Evolutionary conservation across 1,284 basidiomycete species (phyloP).

Genomic region (Ceraceosorus guamensis): DNA sequence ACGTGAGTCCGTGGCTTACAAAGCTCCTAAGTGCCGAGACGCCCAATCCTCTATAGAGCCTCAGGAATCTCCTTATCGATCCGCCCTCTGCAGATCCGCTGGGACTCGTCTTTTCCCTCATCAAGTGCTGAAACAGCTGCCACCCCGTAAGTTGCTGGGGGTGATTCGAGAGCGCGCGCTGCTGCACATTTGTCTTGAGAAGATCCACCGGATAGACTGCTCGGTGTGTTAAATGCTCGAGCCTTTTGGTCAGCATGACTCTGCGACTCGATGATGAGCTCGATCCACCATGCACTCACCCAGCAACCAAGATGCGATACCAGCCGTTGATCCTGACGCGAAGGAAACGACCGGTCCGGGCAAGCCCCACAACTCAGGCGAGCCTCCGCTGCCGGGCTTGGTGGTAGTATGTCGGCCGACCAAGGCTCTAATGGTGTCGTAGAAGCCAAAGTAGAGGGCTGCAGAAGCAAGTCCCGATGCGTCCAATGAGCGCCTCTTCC

Average conservation of each 20-base stretch:
- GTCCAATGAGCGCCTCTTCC: neutral
- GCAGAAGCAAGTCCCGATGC: conserved; percentile 9
- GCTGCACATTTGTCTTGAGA: conserved; percentile 86
- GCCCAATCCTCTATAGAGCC: conserved; percentile 44
- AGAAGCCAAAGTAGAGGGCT: conserved; percentile 44
- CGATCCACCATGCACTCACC: neutral
- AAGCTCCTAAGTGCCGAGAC: conserved; percentile 44
- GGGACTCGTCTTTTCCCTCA: conserved; percentile 59
- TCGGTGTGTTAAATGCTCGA: no score
- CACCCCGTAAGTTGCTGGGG: conserved; percentile 58
- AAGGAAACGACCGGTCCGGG: conserved; percentile 42
- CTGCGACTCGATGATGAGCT: neutral
- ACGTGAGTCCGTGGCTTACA: conserved; percentile 43
- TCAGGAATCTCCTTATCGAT: conserved; percentile 22
- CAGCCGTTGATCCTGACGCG: conserved; percentile 38
- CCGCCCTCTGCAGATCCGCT: conserved; percentile 57
- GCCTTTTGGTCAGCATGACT: neutral
- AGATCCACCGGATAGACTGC: conserved; percentile 53
- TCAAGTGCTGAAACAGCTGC: conserved; percentile 67
- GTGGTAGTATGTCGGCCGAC: conserved; percentile 23
- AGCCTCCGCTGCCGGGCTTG: conserved; percentile 10
- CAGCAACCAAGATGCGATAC: conserved; percentile 42
- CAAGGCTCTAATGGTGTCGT: conserved; percentile 37
- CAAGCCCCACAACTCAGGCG: conserved; percentile 23
- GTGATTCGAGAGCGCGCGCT: conserved; percentile 72